Base-by-base conservation (phyloP, 768 basidiomycete genomes). In the Tremella mesenterica region DNA sequence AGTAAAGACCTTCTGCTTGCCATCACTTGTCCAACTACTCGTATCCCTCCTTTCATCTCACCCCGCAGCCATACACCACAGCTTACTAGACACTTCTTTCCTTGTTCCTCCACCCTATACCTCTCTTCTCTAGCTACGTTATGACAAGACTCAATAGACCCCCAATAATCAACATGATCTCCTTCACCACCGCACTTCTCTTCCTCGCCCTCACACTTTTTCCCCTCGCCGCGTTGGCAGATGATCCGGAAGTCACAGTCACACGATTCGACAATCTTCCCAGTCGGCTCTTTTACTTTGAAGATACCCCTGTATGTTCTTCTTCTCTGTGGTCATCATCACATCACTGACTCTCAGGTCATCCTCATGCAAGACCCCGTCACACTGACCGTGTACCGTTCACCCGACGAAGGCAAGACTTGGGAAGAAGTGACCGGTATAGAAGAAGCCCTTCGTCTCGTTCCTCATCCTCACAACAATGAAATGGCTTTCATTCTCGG, bases 391-490 rank as follows among this genome's bases (percentile, higher is more conserved):
- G 77, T 97, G 8, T 82, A 82, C 64, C 79, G 92, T 14, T 92
- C 91, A 3, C 76, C 78, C 14, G 82, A 97, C 65, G 95, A 99
- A 75, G 95, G 95, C 48, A 89, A 84, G 74, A 69, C 61, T 0
- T 86, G 85, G 85, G 59, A 58, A 4, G 70, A 61, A 52, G 76
- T 79, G 39, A 69, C 75, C 0, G 75, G 70, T 23, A 79, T 78
- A 16, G 85, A 84, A 16, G 75, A 79, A 44, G 82, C 85, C 0
- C 61, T 76, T 1, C 82, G 85, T 78, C 82, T 96, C 30, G 76
- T 97, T 47, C 81, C 85, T 57, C 95, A 97, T 69, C 93, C 95
- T 0, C 83, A 83, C 64, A 80, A 93, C 69, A 87, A 82, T 57
- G 77, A 79, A 54, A 82, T 82, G 70, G 92, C 88, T 0, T 97